Percentiles rank a stretch among this genome's conserved stretches.
Evolutionary conservation across 2,329 filamentous ascomycete genomes (phyloP).

Genomic region (Fusarium albidum): DNA sequence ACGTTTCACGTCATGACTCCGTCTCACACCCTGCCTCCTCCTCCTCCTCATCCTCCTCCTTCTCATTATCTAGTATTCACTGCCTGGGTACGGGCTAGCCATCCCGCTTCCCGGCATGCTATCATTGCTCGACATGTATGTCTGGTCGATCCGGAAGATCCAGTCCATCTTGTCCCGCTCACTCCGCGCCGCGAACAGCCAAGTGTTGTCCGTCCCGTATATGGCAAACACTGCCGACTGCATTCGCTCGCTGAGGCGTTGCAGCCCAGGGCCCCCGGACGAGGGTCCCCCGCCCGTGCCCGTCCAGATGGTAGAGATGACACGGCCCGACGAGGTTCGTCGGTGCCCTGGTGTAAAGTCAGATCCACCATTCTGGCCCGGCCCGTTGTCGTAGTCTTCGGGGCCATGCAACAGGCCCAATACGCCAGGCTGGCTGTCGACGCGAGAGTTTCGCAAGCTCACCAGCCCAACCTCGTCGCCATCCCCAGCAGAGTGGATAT

Average conservation of each 20-base stretch:
- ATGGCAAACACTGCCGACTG: constrained; percentile 87
- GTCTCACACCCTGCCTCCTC: constrained; percentile 16
- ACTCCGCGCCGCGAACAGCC: constrained; percentile 88
- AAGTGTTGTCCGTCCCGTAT: constrained; percentile 94
- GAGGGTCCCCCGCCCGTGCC: constrained; percentile 49
- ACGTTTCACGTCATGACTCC: constrained; percentile 42
- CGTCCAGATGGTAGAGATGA: constrained; percentile 65
- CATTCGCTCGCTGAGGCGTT: constrained; percentile 64
- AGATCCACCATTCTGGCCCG: constrained; percentile 43
- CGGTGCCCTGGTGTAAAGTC: constrained; percentile 57
- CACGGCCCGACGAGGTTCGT: constrained; percentile 58
- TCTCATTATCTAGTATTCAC: constrained; percentile 44
- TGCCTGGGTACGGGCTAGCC: constrained; percentile 45
- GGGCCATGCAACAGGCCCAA: constrained; percentile 73
- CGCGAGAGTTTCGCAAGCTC: constrained; percentile 86
- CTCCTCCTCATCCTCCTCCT: no score
- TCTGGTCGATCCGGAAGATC: constrained; percentile 95
- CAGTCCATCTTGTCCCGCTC: constrained; percentile 96
- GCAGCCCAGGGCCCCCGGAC: constrained; percentile 50
- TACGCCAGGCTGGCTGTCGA: constrained; percentile 91
- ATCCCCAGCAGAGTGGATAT: constrained; percentile 84
- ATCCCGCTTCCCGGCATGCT: constrained; percentile 50
- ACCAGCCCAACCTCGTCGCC: constrained; percentile 92
- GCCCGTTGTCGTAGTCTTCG: constrained; percentile 48
- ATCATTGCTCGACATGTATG: constrained; percentile 61